Base-by-base conservation (phyloP, 805 yeast genomes). In the Hanseniaspora hatyaiensis region DNA sequence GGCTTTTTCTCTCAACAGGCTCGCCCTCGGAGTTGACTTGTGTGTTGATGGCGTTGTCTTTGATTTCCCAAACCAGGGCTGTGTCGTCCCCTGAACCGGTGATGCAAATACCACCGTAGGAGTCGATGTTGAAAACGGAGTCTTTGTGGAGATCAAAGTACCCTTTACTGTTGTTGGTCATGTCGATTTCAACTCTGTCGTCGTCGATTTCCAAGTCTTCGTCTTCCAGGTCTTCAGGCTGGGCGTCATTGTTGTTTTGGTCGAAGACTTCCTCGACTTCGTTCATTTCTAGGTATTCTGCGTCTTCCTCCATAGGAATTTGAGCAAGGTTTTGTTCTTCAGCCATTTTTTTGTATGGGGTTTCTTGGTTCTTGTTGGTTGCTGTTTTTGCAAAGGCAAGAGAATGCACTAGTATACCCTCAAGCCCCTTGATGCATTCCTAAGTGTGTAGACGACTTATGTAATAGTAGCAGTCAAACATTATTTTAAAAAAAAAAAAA, bases 61-160 rank as follows among this genome's bases (percentile, higher is more conserved):
- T 18, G 13, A 45, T 45, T 3, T 96, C 86, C 97, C 97, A 92
- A 57, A 92, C 61, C 60, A 77, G 84, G 1, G 88, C 96, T 22
- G 76, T 69, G 62, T 89, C 80, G 63, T 92, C 99, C 51, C 95
- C 97, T 34, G 96, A 97, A 26, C 99, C 98, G 19, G 89, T 74
- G n/a, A 80, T 81, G 8, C 84, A 92, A 51, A 87, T 69, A 6
- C 71, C 71, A 33, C 96, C 96, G 61, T 92, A 96, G 6, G 78
- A 67, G 42, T 83, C 75, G n/a, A 92, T 71, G 12, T 82, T 71
- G 64, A 82, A 89, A 3, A 89, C 75, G 2, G 96, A 85, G 63
- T 92, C 98, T 48, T 74, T 71, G 60, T 92, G 99, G 54, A 74
- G 72, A 60, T 92, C 98, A 62, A 92, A 92, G 63, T 85, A 92